Conservation (phyloP, 148 eudicot species). For the Talinum fruticosum region DNA sequence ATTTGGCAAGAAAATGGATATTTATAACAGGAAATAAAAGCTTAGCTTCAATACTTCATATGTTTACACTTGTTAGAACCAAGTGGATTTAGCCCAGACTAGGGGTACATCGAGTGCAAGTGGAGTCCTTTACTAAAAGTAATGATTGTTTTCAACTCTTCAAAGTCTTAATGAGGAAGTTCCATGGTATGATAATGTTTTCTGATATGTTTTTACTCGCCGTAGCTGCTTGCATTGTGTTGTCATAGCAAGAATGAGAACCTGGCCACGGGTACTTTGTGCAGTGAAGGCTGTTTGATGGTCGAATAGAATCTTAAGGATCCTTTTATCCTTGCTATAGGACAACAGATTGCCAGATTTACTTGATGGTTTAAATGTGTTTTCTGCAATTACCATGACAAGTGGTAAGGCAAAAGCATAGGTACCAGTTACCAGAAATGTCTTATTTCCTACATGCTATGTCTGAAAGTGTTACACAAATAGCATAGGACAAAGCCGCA, state of each 20-base stretch:
- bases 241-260: background rate
- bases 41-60: no score
- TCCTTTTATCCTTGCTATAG: no score
- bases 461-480: no score
- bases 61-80: no score
- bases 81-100: background rate
- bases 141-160: background rate
- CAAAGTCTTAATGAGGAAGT: background rate
- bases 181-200: background rate
- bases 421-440: background rate
- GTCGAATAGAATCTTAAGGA: background rate
- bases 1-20: no score
- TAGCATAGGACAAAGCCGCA: no score
- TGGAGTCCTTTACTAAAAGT: background rate
- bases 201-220: background rate
- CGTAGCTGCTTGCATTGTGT: background rate
- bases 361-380: no score
- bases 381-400: background rate
- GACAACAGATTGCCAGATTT: no score
- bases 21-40: no score
- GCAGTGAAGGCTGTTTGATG: background rate
- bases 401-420: background rate
- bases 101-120: background rate
- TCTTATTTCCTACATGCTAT: background rate
- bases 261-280: background rate